Percentiles rank a stretch among this genome's conserved stretches.
phyloP scores from a whole-genome alignment of 352 stramenopile species.

The Saprolegnia parasitica region DNA sequence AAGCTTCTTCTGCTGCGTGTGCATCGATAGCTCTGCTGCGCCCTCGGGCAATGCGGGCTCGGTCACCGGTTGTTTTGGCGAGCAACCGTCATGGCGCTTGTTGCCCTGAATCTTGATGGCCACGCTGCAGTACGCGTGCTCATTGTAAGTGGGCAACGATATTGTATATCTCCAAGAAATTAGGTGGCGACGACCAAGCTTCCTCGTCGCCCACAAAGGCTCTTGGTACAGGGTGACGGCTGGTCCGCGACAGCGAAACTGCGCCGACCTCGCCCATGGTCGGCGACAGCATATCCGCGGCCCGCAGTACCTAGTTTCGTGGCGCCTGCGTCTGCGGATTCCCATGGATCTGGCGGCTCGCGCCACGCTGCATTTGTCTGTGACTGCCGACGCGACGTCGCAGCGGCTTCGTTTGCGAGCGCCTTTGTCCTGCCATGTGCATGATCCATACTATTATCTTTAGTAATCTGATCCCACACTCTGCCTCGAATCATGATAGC shows the following conservation, averaged over 20 bases:
- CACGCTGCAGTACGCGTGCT: slow-evolving; percentile 26
- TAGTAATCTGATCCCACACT: slow-evolving; percentile 30
- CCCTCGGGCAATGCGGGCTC: not conserved
- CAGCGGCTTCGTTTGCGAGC: slow-evolving; percentile 12
- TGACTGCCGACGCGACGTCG: not conserved
- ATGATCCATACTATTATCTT: slow-evolving; percentile 27
- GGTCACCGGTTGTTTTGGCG: slow-evolving; percentile 30
- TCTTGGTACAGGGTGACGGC: slow-evolving; percentile 26
- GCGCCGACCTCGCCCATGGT: not conserved
- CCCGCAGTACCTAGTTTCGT: not conserved
- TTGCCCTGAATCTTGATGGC: slow-evolving; percentile 29
- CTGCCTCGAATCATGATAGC: not conserved
- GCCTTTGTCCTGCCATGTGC: slow-evolving; percentile 1
- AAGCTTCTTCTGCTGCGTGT: slow-evolving; percentile 13
- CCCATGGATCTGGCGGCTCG: slow-evolving; percentile 11
- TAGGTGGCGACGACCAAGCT: slow-evolving; percentile 20
- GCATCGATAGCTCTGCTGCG: not conserved
- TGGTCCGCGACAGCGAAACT: slow-evolving; percentile 22
- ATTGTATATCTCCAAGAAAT: slow-evolving; percentile 6
- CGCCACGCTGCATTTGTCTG: slow-evolving; percentile 21
- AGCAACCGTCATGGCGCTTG: slow-evolving; percentile 21
- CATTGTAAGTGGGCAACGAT: slow-evolving; percentile 29
- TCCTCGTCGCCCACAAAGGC: slow-evolving; percentile 23
- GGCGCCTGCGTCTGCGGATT: slow-evolving; percentile 14
- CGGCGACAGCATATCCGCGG: slow-evolving; percentile 5